Base-by-base conservation (phyloP, 2,329 filamentous ascomycete species). In the Fusarium sp. region DNA sequence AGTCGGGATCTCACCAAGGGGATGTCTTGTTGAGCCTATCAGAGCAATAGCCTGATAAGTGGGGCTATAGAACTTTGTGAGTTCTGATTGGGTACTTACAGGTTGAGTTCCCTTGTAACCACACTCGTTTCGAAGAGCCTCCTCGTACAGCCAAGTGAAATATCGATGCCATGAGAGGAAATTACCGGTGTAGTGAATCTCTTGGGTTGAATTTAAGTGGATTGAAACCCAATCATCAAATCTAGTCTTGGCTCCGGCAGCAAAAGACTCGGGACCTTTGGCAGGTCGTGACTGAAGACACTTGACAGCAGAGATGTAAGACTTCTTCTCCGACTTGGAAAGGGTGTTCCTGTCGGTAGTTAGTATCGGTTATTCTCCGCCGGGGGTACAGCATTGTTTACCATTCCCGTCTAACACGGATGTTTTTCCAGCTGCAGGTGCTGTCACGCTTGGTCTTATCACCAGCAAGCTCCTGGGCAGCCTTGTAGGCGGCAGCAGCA, bases 151-250 rank as follows among this genome's bases (percentile, higher is more conserved):
- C 75, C 74, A 79, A 25, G 72, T 77, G 23, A 76, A 79, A 48
- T 78, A 78, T 4, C 78, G 51, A 31, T 79, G 78, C 74, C 77
- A 79, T 2, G 69, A 46, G 12, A 79, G 62, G 28, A 79, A 79
- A 43, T 72, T 76, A 0, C 76, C 76, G 76, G 72, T 82, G 56
- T 75, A 78, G 68, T 86, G 85, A 19, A 86, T n/a, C n/a, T n/a
- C n/a, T n/a, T n/a, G n/a, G n/a, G n/a, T n/a, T 86, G 85, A 19
- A 86, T 84, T 82, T 59, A 87, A 81, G 62, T 87, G 85, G 0
- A 80, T 78, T 7, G 81, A 83, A 8, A 84, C 78, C 44, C 82
- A 87, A 62, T 87, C 85, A 69, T 87, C 85, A 60, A 81, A 86
- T 58, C 84, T 64, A 5, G 78, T 81, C 59, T 77, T 79, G 4